A percentile compares a stretch with the other conserved stretches of the same genome.
Evolutionary conservation across 179 eudicot species (phyloP).

Genomic region (Drosera spatulata): DNA sequence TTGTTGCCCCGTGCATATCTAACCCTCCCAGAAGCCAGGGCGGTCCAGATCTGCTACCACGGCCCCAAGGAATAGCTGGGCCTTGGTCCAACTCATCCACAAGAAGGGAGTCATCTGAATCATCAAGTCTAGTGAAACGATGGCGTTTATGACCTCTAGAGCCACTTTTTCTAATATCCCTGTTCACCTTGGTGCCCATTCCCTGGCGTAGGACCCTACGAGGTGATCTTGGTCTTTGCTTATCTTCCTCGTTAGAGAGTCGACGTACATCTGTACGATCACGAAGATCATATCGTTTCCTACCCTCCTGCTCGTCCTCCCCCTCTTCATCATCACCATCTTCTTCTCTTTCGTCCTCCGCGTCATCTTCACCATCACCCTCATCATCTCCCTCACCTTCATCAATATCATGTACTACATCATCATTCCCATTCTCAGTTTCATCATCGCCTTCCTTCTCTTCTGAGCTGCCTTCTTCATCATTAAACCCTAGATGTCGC

Average conservation of each 20-base stretch:
- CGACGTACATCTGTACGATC: constrained; percentile 90
- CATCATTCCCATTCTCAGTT: constrained; percentile 60
- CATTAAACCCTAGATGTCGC: constrained; percentile 33
- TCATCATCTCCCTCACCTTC: constrained; percentile 61
- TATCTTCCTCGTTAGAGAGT: constrained; percentile 61
- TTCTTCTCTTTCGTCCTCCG: constrained; percentile 33
- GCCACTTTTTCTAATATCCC: constrained; percentile 89
- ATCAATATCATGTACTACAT: constrained; percentile 58
- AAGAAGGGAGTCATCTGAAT: constrained; percentile 97
- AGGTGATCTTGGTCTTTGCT: constrained; percentile 91
- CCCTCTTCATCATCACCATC: constrained; percentile 43
- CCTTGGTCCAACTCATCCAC: constrained; percentile 99
- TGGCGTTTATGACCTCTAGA: constrained; percentile 89
- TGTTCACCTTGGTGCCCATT: constrained; percentile 73
- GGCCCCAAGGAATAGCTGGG: constrained; percentile 91
- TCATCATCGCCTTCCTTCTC: constrained; percentile 64
- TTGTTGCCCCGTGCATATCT: constrained; percentile 69
- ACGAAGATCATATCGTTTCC: constrained; percentile 90
- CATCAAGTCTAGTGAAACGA: constrained; percentile 80
- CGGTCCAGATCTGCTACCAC: constrained; percentile 75
- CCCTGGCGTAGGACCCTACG: constrained; percentile 92
- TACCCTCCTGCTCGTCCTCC: constrained; percentile 84
- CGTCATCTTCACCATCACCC: constrained; percentile 32
- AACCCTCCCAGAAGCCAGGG: constrained; percentile 98
- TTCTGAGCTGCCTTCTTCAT: constrained; percentile 65